Evolutionary conservation across 169 alveolate species (phyloP), one percentile per base, ranked within the genome.

Genomic region (Perkinsus marinus): DNA sequence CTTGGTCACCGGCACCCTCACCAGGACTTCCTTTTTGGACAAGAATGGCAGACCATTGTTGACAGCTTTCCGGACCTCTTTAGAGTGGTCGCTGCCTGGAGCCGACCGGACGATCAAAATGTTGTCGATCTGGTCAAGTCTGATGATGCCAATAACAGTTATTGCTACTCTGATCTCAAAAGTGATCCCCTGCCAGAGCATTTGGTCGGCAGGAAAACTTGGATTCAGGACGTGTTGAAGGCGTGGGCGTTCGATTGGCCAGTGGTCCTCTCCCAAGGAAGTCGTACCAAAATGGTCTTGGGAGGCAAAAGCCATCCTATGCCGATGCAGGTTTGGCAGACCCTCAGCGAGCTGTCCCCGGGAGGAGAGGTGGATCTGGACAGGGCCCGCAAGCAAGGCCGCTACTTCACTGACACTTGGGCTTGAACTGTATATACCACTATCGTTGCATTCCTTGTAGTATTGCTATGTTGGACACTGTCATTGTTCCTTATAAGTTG

Each of bases 1-100:
- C 91, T 68, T 36, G 93, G 93, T 0, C 41, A 57, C 39, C 46
- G 93, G 68, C 93, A 92, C 68, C 93, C 93, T 13, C 89, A 68
- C 30, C 68, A 92, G 30, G 93, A 92, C 69, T 92, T 17, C 69
- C 38, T 39, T 30, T 92, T 39, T 39, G 91, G 39, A 36, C 69
- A 92, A 0, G 93, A 92, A 17, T 57, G 79, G 79, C 79, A 16
- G 5, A 16, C 79, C 3, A 13, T 57, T 16, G 79, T 57, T 7
- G 34, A 57, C 79, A 30, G 22, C 5, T 13, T 13, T 16, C 79
- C 79, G 7, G 79, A 57, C 79, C 79, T 57, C 79, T 0, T 57
- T 30, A 2, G 79, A 19, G 79, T 57, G 34, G 79, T 57, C 36
- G 79, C 34, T 13, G 79, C 79, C 26, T 57, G 79, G 79, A 57